Evolutionary conservation across 2,329 filamentous ascomycete species (phyloP), one percentile per base, ranked within the genome.

Genomic region (Cercospora sp.): DNA sequence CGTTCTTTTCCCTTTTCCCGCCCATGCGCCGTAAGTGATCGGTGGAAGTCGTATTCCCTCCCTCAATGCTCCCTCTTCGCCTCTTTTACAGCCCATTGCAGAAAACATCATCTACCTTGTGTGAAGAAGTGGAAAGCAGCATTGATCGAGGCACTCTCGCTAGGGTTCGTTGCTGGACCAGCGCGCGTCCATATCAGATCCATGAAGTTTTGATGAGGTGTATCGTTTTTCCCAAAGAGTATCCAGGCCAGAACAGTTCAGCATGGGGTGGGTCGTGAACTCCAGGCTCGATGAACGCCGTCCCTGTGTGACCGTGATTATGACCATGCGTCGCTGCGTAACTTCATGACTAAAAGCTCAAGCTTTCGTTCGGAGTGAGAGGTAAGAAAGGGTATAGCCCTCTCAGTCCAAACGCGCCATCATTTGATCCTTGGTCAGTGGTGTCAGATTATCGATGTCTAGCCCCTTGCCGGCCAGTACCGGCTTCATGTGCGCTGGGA

Each of bases 371-470:
- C n/a, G 61, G 66, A 60, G 68, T 61, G 40, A 65, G 51, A 30
- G 62, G 65, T 60, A 43, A 55, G 30, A 63, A 63, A 53, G 51
- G 43, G 57, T 57, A 55, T 61, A 64, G 43, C 57, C 63, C 30
- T 68, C 80, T 82, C 84, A 99, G 83, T 99, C 95, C 82, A 99
- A 86, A 81, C 94, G 93, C 68, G 95, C 95, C 84, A 97, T 92
- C 95, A 99, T 98, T 81, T 97, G 93, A 77, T 95, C 91, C 85
- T 93, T 97, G 77, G 91, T 85, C 84, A 99, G 86, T 57, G 94
- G 94, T 75, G 89, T 93, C 81, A 99, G 92, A 81, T 94, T 94
- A 81, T 97, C 93, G 77, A 97, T 93, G 80, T 98, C 94, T 74
- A 99, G 87, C 13, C 78, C 94, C 76, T 89, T 89, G 59, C 90